Percentiles rank a stretch among this genome's conserved stretches.
These are phyloP conservation scores for Paramecium primaurelia DNA, from an alignment of 73 alveolate species.

Conservation along the genomic window DNA sequence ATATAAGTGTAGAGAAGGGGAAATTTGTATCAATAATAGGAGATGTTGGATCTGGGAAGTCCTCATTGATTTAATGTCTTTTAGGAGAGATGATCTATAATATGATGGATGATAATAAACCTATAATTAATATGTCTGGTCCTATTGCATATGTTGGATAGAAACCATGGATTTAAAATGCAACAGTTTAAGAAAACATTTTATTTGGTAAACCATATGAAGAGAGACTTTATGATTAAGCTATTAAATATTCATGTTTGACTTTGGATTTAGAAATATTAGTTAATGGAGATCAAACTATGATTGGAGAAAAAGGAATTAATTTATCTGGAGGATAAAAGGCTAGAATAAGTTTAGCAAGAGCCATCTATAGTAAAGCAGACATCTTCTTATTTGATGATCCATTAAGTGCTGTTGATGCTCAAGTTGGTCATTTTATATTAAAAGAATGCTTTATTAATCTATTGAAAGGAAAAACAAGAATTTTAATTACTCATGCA, in stretches of 20 bases:
- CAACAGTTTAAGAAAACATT: constrained; percentile 69
- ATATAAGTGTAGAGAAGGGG: constrained; percentile 33
- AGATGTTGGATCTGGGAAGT: constrained; percentile 68
- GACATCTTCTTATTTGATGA: constrained; percentile 83
- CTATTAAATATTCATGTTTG: constrained; percentile 69
- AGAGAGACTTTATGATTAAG: constrained; percentile 67
- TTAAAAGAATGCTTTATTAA: constrained; percentile 28
- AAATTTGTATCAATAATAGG: constrained; percentile 40
- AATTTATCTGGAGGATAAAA: constrained; percentile 85
- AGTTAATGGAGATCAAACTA: constrained; percentile 72
- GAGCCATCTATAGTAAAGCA: constrained; percentile 81
- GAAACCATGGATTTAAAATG: constrained; percentile 40
- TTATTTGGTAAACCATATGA: constrained; percentile 74
- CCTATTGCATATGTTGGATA: constrained; percentile 53
- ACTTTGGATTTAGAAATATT: constrained; percentile 70
- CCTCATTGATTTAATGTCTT: constrained; percentile 42
- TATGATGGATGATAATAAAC: not conserved
- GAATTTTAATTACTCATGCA: constrained; percentile 55
- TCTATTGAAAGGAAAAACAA: constrained; percentile 17
- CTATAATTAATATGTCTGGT: not conserved
- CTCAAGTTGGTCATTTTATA: constrained; percentile 52
- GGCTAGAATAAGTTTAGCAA: constrained; percentile 85
- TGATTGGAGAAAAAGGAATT: constrained; percentile 77
- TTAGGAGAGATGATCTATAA: constrained; percentile 53
- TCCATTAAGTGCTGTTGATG: constrained; percentile 83